Evolutionary conservation across 2,329 filamentous ascomycete genomes (phyloP), one percentile per base, ranked within the genome.

Genomic region (Diaporthe citrichinensis): DNA sequence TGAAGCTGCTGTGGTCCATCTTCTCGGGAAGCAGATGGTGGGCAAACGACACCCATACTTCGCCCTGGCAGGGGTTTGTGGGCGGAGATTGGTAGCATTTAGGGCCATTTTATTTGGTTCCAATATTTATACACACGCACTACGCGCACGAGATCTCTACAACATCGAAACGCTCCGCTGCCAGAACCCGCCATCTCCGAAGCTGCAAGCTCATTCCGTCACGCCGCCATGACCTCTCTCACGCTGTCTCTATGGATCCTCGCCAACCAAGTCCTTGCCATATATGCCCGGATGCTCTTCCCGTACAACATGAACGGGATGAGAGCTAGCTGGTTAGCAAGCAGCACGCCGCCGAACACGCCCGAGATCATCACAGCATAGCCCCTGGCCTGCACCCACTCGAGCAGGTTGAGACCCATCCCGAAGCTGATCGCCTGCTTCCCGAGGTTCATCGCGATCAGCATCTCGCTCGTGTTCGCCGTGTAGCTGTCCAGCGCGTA

Each of bases 401-500:
- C 85, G 23, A 90, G 80, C 71, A 90, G 81, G 74, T 88, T 84
- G 71, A 87, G 81, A 5, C 87, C 86, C 81, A 90, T 86, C 1
- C 87, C 88, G 76, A 90, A 90, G 74, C 86, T 88, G 71, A 90
- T 88, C 3, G 88, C 87, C 81, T 90, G 88, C 79, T 90, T 90
- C 15, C 88, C 88, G n/a, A 90, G 79, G 77, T 90, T 90, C 85
- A 90, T 90, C 4, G 88, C 88, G 76, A 90, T 92, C 15, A 92
- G 85, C 90, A 92, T 91, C 82, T 92, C 90, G 34, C 87, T 88
- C n/a, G 90, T 88, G 78, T 91, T 90, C 46, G 87, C 84, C 28
- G 87, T 88, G 81, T 92, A 90, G 71, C 86, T 88, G 79, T 92
- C 90, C 51, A 92, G 88, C 1, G 90, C 90, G 78, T 92, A 92